A percentile compares a stretch with the other conserved stretches of the same genome.
Evolutionary conservation across 2,329 filamentous ascomycete genomes (phyloP).

Genomic region (Harringtonia lauricola): DNA sequence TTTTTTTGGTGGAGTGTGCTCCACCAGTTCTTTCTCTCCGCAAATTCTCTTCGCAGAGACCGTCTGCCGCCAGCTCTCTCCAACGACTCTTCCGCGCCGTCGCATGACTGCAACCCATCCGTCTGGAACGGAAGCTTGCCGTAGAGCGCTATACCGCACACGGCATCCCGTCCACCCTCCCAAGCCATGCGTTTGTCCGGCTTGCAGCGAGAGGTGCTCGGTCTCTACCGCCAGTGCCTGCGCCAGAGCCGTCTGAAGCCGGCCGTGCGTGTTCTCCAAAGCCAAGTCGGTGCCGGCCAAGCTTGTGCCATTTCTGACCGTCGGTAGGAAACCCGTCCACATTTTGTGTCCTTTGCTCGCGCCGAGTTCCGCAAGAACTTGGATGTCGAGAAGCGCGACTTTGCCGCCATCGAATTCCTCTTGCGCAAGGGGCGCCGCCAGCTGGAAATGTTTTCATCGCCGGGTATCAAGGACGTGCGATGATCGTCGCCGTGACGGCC

Average conservation of each 20-base stretch:
- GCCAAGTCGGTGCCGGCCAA: too few relatives aligned
- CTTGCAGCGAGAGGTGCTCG: conserved; percentile 79
- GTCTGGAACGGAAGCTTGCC: too few relatives aligned
- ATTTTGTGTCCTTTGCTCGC: conserved; percentile 56
- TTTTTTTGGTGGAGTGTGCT: too few relatives aligned
- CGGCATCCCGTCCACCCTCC: too few relatives aligned
- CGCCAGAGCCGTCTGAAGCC: conserved; percentile 76
- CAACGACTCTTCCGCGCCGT: too few relatives aligned
- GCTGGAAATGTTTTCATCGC: conserved; percentile 69
- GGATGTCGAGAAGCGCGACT: conserved; percentile 69
- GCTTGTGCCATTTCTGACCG: background rate
- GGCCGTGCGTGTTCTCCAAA: conserved; percentile 31
- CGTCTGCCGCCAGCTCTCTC: too few relatives aligned
- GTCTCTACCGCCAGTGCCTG: conserved; percentile 77
- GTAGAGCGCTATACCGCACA: too few relatives aligned
- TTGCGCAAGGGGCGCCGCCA: conserved; percentile 72
- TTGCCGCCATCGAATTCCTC: conserved; percentile 74
- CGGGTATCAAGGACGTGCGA: conserved; percentile 67
- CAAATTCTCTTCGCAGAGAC: too few relatives aligned
- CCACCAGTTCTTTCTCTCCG: too few relatives aligned
- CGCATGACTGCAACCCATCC: too few relatives aligned
- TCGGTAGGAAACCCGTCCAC: conserved; percentile 27
- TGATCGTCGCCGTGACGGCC: conserved; percentile 11
- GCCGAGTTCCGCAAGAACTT: conserved; percentile 66
- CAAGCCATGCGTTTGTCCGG: conserved; percentile 56